Conservation (phyloP, 1,139 yeast genomes). For the Magnusiomyces magnusii region DNA sequence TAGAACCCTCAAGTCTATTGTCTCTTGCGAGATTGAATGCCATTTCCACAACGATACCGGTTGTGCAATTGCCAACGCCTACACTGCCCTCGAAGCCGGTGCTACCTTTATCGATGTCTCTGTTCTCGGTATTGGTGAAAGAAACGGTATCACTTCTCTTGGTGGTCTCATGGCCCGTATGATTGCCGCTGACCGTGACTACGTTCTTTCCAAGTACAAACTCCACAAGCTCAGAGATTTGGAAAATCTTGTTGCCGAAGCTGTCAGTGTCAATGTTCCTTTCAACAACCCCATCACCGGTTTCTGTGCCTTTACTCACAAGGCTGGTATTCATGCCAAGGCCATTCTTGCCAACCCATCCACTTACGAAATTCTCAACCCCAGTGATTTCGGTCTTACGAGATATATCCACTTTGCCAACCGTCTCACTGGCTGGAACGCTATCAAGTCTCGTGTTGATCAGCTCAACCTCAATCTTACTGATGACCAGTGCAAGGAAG, state of each 20-base stretch:
- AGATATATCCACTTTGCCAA: slow-evolving; percentile 97
- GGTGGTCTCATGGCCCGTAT: slow-evolving; percentile 99
- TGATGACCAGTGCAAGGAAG: slow-evolving; percentile 93
- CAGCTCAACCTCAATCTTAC: slow-evolving; percentile 85
- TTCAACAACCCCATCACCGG: slow-evolving; percentile 99
- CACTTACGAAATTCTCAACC: slow-evolving; percentile 92
- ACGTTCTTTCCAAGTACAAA: slow-evolving; percentile 91
- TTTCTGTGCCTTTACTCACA: slow-evolving; percentile 98
- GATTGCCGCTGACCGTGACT: slow-evolving; percentile 98
- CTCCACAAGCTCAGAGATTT: slow-evolving; percentile 92
- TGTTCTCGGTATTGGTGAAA: slow-evolving; percentile 96
- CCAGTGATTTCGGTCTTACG: slow-evolving; percentile 89
- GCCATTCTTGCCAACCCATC: slow-evolving; percentile 98
- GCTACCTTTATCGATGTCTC: slow-evolving; percentile 93
- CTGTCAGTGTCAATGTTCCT: slow-evolving; percentile 94
- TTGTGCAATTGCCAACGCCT: slow-evolving; percentile 97
- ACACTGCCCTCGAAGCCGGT: slow-evolving; percentile 97
- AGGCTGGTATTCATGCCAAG: slow-evolving; percentile 99
- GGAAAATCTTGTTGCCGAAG: slow-evolving; percentile 94
- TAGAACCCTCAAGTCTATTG: slow-evolving; percentile 86
- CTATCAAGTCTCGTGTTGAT: slow-evolving; percentile 96
- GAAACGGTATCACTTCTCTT: slow-evolving; percentile 96
- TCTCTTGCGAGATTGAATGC: slow-evolving; percentile 95
- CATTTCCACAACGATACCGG: slow-evolving; percentile 99
- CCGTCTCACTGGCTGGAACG: slow-evolving; percentile 98